These are phyloP conservation scores for Pichia inconspicua DNA, from an alignment of 1,139 yeast species.

Conservation along the genomic window DNA sequence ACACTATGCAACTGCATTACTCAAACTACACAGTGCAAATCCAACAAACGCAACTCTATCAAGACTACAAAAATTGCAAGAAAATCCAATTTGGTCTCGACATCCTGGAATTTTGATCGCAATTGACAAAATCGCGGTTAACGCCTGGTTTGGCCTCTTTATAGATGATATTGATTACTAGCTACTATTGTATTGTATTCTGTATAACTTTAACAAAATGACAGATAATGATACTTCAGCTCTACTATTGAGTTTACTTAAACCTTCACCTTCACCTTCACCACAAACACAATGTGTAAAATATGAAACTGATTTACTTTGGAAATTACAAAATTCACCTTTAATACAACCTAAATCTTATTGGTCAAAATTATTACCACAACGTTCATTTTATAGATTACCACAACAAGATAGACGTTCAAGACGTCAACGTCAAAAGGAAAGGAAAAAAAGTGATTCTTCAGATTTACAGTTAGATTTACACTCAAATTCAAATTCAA, in stretches of 20 bases:
- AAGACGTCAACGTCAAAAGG: slow-evolving; percentile 14
- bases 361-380: slow-evolving; percentile 10
- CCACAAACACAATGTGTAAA: too few species aligned
- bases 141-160: slow-evolving; percentile 7
- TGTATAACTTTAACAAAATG: not conserved
- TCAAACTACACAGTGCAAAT: not conserved
- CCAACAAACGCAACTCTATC: not conserved
- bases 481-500: slow-evolving; percentile 26
- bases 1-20: not conserved
- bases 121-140: slow-evolving; percentile 1
- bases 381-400: not conserved
- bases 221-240: not conserved
- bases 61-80: not conserved
- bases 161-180: not conserved
- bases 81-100: not conserved
- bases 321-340: slow-evolving; percentile 34
- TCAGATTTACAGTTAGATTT: slow-evolving; percentile 1
- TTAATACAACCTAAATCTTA: slow-evolving; percentile 14
- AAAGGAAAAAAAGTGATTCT: slow-evolving; percentile 14
- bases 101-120: too few species aligned
- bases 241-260: not conserved
- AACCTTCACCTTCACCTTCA: too few species aligned
- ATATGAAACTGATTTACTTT: slow-evolving; percentile 27
- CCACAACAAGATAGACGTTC: not conserved
- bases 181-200: too few species aligned